These are phyloP conservation scores for Kazachstania kunashirensis DNA, from an alignment of 805 yeast genomes.

Conservation along the genomic window DNA sequence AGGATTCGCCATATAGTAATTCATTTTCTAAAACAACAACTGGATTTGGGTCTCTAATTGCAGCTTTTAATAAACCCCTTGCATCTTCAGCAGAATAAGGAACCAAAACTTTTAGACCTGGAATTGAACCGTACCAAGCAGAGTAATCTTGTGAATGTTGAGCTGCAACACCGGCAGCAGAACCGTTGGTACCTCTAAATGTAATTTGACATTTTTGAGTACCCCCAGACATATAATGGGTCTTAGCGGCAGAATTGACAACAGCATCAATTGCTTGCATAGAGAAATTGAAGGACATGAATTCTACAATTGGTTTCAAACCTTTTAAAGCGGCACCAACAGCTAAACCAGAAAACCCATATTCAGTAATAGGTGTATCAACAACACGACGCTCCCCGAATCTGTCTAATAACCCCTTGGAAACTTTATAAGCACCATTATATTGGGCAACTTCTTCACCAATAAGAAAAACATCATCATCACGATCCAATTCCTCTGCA, in stretches of 20 bases:
- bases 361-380: constrained; percentile 97
- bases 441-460: constrained; percentile 99
- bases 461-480: constrained; percentile 85
- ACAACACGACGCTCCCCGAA: constrained; percentile 89
- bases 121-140: constrained; percentile 97
- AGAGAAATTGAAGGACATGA: constrained; percentile 98
- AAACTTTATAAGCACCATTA: constrained; percentile 97
- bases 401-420: constrained; percentile 90
- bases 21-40: constrained; percentile 94
- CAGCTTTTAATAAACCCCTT: constrained; percentile 90
- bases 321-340: constrained; percentile 97
- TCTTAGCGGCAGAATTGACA: constrained; percentile 97
- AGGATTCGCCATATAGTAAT: constrained; percentile 83
- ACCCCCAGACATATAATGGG: constrained; percentile 99
- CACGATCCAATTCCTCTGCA: constrained; percentile 96
- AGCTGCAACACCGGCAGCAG: constrained; percentile 99
- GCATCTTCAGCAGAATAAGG: constrained; percentile 95
- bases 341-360: constrained; percentile 94
- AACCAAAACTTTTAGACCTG: constrained; percentile 93
- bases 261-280: constrained; percentile 99
- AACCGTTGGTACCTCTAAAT: constrained; percentile 99
- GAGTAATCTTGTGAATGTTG: constrained; percentile 98
- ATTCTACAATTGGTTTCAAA: constrained; percentile 92
- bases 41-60: constrained; percentile 98
- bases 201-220: constrained; percentile 93